Base-by-base conservation (phyloP, 768 basidiomycete species). In the Saitozyma sp. region DNA sequence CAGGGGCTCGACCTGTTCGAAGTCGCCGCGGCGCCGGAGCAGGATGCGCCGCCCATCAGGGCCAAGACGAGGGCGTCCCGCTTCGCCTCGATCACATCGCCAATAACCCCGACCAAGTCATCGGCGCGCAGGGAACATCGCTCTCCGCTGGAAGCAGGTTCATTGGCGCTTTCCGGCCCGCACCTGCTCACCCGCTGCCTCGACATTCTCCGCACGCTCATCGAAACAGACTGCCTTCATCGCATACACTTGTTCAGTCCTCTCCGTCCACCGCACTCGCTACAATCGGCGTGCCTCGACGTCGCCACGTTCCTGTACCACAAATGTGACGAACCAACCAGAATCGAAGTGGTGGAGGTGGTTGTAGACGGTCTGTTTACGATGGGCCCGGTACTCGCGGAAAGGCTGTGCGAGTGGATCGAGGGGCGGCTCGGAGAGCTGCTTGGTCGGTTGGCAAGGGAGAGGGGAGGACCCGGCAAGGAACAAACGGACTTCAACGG, bases 321-420 rank as follows among this genome's bases (percentile, higher is more conserved):
- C 61, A 81, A 82, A 7, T 81, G 83, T 60, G 83, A 85, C 54
- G 82, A 85, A 3, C 78, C 82, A 46, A 80, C 86, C 19, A 78
- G 86, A 50, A 84, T 86, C 6, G 83, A 84, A 50, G 84, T 91
- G 56, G 86, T 85, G 0, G 84, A 87, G 58, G 86, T 87, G 14
- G 79, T 91, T 58, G 83, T 91, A n/a, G 89, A 88, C 7, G 88
- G 88, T 0, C 88, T 92, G 66, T 81, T 83, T 40, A 86, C 88
- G 29, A 91, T 91, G 79, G 82, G 78, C 6, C 73, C 78, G 16
- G 84, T 83, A 63, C 88, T 90, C 86, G 82, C 86, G 62, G 79
- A 82, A 14, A 83, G 87, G 9, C 77, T 92, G 8, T 80, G 91
- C 49, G 78, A 80, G 2, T 90, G 91, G 77, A 89, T 90, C 63